These are phyloP conservation scores for Fusarium sp. DNA, from an alignment of 2,329 filamentous ascomycete genomes.

Conservation along the genomic window DNA sequence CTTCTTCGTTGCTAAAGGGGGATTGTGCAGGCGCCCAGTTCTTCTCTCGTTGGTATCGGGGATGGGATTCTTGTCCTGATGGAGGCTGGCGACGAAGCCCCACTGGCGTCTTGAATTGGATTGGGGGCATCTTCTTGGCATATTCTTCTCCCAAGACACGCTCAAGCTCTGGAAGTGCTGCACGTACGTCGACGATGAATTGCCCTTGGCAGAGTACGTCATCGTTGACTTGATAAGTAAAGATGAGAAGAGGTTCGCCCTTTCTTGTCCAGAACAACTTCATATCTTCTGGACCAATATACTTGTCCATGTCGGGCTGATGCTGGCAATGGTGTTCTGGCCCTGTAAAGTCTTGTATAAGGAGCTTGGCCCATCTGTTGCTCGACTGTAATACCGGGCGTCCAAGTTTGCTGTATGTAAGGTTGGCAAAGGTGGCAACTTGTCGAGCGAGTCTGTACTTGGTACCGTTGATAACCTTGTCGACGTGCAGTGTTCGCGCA, in stretches of 20 bases:
- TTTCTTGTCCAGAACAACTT: constrained; percentile 40
- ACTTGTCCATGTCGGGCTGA: constrained; percentile 34
- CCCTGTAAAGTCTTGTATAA: constrained; percentile 27
- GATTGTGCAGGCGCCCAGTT: constrained; percentile 37
- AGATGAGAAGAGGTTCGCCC: constrained; percentile 37
- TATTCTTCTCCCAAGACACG: constrained; percentile 19
- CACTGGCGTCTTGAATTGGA: constrained; percentile 26
- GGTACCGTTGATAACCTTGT: constrained; percentile 16
- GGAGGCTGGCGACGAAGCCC: constrained; percentile 20
- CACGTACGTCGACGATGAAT: constrained; percentile 36
- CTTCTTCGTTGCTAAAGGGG: constrained; percentile 17
- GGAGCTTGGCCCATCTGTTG: constrained; percentile 25
- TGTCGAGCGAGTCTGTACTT: constrained; percentile 29
- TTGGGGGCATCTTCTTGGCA: constrained; percentile 9
- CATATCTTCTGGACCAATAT: constrained; percentile 38
- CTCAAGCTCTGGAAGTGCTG: constrained; percentile 30
- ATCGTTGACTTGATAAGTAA: constrained; percentile 35
- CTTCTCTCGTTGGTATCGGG: constrained; percentile 37
- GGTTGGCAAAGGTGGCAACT: constrained; percentile 31
- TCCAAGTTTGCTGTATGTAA: constrained; percentile 18
- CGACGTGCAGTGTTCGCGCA: constrained; percentile 20
- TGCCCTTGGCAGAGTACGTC: constrained; percentile 36
- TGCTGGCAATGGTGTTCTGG: constrained; percentile 35
- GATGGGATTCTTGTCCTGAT: constrained; percentile 24
- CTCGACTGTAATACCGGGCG: constrained; percentile 14